Conservation (phyloP, 805 yeast species). For the Metschnikowia gelsemii region DNA sequence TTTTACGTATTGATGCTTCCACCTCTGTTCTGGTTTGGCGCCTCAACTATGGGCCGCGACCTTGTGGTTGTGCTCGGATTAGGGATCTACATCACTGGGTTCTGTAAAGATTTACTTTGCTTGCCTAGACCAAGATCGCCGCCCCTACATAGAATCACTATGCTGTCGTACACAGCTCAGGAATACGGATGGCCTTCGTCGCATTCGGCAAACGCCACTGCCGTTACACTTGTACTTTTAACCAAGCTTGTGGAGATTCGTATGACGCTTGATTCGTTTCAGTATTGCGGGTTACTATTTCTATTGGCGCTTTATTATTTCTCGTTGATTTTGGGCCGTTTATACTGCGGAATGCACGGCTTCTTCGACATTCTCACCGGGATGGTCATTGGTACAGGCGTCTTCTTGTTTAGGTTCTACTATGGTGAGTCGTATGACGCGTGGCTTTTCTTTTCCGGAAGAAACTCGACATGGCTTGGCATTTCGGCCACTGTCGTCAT, state of each 20-base stretch:
- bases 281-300: slow-evolving; percentile 17
- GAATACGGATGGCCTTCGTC: slow-evolving; percentile 96
- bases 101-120: slow-evolving; percentile 79
- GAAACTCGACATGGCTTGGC: slow-evolving; percentile 23
- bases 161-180: slow-evolving; percentile 85
- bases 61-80: slow-evolving; percentile 58
- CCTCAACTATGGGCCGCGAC: slow-evolving; percentile 56
- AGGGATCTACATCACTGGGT: slow-evolving; percentile 72
- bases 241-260: slow-evolving; percentile 16
- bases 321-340: slow-evolving; percentile 72
- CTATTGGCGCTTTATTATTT: slow-evolving; percentile 49
- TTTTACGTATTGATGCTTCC: slow-evolving; percentile 91
- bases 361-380: slow-evolving; percentile 74
- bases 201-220: slow-evolving; percentile 92
- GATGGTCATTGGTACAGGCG: slow-evolving; percentile 53
- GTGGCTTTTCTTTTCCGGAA: slow-evolving; percentile 32
- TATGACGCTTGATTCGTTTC: slow-evolving; percentile 10
- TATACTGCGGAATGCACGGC: slow-evolving; percentile 98
- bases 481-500: slow-evolving; percentile 34
- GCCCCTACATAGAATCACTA: slow-evolving; percentile 83
- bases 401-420: slow-evolving; percentile 48
- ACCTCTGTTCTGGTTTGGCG: slow-evolving; percentile 79
- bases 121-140: slow-evolving; percentile 92
- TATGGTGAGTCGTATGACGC: slow-evolving; percentile 48
- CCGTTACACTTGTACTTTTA: slow-evolving; percentile 57